Percentiles rank a stretch among this genome's conserved stretches.
phyloP scores from a whole-genome alignment of 2,329 filamentous ascomycete species.

The Bipolaris zeicola region DNA sequence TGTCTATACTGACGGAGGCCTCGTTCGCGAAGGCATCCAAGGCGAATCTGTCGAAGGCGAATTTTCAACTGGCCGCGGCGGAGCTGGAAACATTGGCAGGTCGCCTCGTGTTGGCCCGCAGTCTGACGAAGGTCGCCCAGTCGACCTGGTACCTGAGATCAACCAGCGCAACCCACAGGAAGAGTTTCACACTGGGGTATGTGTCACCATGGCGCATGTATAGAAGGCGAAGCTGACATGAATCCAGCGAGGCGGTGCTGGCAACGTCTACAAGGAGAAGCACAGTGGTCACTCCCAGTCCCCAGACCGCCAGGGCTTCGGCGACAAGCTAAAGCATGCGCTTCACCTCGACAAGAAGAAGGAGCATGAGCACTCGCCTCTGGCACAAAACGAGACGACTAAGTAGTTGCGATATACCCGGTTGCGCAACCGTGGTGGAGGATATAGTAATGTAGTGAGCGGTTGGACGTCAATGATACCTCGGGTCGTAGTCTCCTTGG shows the following conservation, averaged over 20 bases:
- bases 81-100: slow-evolving; percentile 51
- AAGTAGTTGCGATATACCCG: slow-evolving; percentile 32
- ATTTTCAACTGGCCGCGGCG: slow-evolving; percentile 44
- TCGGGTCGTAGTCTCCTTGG: slow-evolving; percentile 9
- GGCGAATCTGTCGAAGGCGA: slow-evolving; percentile 47
- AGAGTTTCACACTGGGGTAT: slow-evolving; percentile 56
- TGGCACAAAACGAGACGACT: slow-evolving; percentile 31
- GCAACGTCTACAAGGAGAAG: slow-evolving; percentile 56
- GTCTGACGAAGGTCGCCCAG: slow-evolving; percentile 35
- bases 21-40: slow-evolving; percentile 53
- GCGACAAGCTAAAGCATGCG: slow-evolving; percentile 54
- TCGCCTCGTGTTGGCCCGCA: slow-evolving; percentile 43
- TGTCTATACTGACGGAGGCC: slow-evolving; percentile 54
- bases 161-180: slow-evolving; percentile 48
- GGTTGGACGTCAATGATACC: slow-evolving; percentile 21
- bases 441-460: slow-evolving; percentile 16
- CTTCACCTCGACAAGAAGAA: slow-evolving; percentile 47
- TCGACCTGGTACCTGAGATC: slow-evolving; percentile 54
- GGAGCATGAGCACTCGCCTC: slow-evolving; percentile 39
- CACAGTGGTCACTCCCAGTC: slow-evolving; percentile 53
- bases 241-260: slow-evolving; percentile 51
- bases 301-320: slow-evolving; percentile 45
- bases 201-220: slow-evolving; percentile 10
- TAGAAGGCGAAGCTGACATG: slow-evolving; percentile 15
- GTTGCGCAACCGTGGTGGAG: slow-evolving; percentile 6